These are phyloP conservation scores for Anthoceros angustus DNA, from an alignment of 225 moss, liverwort and hornwort genomes.

Conservation along the genomic window DNA sequence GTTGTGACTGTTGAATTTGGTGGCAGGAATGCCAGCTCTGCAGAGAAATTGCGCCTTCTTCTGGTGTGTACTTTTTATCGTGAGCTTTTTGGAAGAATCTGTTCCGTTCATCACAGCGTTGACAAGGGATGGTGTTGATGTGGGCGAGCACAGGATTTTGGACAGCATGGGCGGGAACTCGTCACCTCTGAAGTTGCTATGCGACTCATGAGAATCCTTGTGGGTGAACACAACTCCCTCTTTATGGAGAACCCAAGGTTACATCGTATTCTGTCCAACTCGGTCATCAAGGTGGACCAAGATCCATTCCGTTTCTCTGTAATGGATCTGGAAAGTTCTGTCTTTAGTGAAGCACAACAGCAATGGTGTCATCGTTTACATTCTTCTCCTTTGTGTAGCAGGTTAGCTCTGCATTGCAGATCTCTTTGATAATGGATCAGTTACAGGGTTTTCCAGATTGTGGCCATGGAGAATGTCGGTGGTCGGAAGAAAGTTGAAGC, in stretches of 20 bases:
- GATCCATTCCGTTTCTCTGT: background rate
- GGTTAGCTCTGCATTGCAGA: background rate
- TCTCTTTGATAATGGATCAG: background rate
- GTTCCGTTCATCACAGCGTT: background rate
- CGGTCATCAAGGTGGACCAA: slow-evolving; percentile 37
- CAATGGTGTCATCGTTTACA: background rate
- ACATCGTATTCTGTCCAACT: slow-evolving; percentile 31
- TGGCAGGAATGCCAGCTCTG: slow-evolving; percentile 21
- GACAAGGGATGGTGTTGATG: background rate
- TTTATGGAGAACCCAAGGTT: slow-evolving; percentile 17
- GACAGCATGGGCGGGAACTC: slow-evolving; percentile 69
- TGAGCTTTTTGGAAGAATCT: background rate
- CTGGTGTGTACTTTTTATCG: slow-evolving; percentile 15
- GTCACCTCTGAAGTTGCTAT: slow-evolving; percentile 76
- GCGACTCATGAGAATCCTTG: slow-evolving; percentile 45
- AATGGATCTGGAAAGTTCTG: background rate
- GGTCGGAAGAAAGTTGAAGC: slow-evolving; percentile 79
- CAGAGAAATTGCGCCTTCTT: slow-evolving; percentile 41
- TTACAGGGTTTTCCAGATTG: slow-evolving; percentile 18
- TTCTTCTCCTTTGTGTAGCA: background rate
- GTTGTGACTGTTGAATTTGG: slow-evolving; percentile 64
- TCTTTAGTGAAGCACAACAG: background rate
- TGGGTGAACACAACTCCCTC: slow-evolving; percentile 38
- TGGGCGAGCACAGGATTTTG: slow-evolving; percentile 46
- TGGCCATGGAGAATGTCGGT: slow-evolving; percentile 77